Percentiles rank a stretch among this genome's conserved stretches.
phyloP scores from a whole-genome alignment of 2,329 filamentous ascomycete species.

The Plenodomus lindquistii region DNA sequence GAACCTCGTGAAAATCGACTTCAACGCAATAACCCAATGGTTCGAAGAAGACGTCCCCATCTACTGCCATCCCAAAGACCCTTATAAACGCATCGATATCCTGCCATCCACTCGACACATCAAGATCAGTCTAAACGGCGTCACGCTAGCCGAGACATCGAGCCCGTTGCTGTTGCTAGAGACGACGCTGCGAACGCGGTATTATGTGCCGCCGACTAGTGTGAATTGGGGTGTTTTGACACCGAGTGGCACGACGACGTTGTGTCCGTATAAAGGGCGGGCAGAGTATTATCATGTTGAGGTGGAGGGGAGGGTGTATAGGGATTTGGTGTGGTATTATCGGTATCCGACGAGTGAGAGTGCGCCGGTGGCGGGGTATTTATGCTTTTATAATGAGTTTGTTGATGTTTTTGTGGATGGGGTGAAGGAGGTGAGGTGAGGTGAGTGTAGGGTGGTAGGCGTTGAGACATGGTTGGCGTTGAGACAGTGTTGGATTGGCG shows the following conservation, averaged over 20 bases:
- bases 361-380: slow-evolving; percentile 56
- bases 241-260: slow-evolving; percentile 57
- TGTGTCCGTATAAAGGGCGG: slow-evolving; percentile 70
- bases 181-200: slow-evolving; percentile 62
- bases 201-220: slow-evolving; percentile 61
- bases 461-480: too few species aligned
- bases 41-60: slow-evolving; percentile 64
- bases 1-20: slow-evolving; percentile 38
- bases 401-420: slow-evolving; percentile 66
- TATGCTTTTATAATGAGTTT: slow-evolving; percentile 72
- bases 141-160: slow-evolving; percentile 50
- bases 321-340: slow-evolving; percentile 68
- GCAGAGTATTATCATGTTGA: slow-evolving; percentile 65
- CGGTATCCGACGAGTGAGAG: slow-evolving; percentile 61
- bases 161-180: slow-evolving; percentile 61
- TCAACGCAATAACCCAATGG: slow-evolving; percentile 48
- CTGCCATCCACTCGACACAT: slow-evolving; percentile 59
- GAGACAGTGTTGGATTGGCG: too few species aligned
- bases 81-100: slow-evolving; percentile 67
- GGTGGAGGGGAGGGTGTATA: slow-evolving; percentile 49
- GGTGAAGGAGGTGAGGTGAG: slow-evolving; percentile 35
- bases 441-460: too few species aligned
- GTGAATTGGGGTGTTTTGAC: slow-evolving; percentile 53
- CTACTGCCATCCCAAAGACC: slow-evolving; percentile 68
- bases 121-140: slow-evolving; percentile 54